Evolutionary conservation across 805 yeast genomes (phyloP).

Genomic region (Yamadazyma sp.): DNA sequence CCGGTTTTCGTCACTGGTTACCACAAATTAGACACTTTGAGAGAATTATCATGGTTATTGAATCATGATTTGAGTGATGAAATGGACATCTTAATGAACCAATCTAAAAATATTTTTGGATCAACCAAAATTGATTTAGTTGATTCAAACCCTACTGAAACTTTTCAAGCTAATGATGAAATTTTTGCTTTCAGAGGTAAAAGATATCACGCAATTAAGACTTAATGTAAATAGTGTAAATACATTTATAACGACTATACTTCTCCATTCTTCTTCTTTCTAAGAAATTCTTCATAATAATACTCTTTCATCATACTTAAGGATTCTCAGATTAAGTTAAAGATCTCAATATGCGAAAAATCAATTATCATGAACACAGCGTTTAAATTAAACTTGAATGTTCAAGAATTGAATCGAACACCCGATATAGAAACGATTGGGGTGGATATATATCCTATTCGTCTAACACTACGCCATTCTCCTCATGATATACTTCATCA

Average conservation of each 20-base stretch:
- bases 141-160: conserved; percentile 88
- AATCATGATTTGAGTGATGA: conserved; percentile 61
- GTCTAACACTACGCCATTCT: conserved; percentile 23
- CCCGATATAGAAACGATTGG: conserved; percentile 1
- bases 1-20: conserved; percentile 88
- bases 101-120: conserved; percentile 68
- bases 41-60: conserved; percentile 72
- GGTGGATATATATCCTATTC: conserved; percentile 11
- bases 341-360: not conserved
- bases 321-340: not conserved
- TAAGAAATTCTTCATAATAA: too few species aligned
- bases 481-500: conserved; percentile 22
- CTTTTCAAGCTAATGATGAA: conserved; percentile 86
- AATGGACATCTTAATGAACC: conserved; percentile 77
- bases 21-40: conserved; percentile 65
- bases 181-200: conserved; percentile 93
- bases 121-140: conserved; percentile 94
- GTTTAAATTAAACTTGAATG: conserved; percentile 12
- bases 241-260: not conserved
- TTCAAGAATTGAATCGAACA: conserved; percentile 4
- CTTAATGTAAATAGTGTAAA: conserved; percentile 9
- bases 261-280: too few species aligned
- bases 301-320: too few species aligned
- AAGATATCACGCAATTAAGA: conserved; percentile 79
- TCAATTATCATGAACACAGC: conserved; percentile 16